These are phyloP conservation scores for Colletotrichum costaricense DNA, from an alignment of 2,329 filamentous ascomycete species.

Conservation along the genomic window DNA sequence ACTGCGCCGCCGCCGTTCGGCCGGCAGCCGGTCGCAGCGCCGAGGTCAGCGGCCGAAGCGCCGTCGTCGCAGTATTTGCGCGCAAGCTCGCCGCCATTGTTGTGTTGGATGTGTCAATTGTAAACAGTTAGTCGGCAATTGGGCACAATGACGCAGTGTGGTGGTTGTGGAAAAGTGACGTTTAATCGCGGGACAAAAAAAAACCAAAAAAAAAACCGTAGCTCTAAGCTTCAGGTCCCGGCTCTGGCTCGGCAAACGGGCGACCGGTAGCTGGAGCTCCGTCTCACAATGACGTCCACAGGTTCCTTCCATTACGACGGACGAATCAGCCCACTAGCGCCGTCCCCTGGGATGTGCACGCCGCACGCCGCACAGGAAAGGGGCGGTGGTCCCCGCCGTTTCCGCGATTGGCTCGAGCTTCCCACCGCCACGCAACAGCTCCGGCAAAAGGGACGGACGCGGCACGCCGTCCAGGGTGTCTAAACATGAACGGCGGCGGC, in stretches of 20 bases:
- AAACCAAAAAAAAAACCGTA: background rate
- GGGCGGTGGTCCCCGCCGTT: slow-evolving; percentile 12
- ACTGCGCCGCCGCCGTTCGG: background rate
- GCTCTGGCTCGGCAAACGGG: slow-evolving; percentile 34
- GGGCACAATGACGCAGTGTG: background rate
- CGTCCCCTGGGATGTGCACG: background rate
- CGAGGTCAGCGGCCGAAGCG: slow-evolving; percentile 30
- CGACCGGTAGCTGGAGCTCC: slow-evolving; percentile 15
- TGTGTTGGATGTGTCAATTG: background rate
- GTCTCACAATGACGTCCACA: slow-evolving; percentile 30
- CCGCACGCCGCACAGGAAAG: background rate
- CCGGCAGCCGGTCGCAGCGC: slow-evolving; percentile 17
- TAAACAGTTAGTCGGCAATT: background rate
- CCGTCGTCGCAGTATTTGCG: slow-evolving; percentile 3
- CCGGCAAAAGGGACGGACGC: background rate
- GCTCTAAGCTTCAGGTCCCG: slow-evolving; percentile 1
- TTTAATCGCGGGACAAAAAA: background rate
- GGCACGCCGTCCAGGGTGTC: background rate
- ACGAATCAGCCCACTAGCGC: slow-evolving; percentile 21
- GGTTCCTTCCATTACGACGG: background rate
- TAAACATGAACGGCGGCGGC: background rate
- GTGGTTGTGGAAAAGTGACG: background rate
- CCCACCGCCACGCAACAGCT: background rate
- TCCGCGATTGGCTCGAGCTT: slow-evolving; percentile 32
- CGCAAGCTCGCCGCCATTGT: slow-evolving; percentile 25